A percentile compares a stretch with the other conserved stretches of the same genome.
Evolutionary conservation across 371 early-diverging fungal genomes (phyloP).

Genomic region (Mortierella sp.): DNA sequence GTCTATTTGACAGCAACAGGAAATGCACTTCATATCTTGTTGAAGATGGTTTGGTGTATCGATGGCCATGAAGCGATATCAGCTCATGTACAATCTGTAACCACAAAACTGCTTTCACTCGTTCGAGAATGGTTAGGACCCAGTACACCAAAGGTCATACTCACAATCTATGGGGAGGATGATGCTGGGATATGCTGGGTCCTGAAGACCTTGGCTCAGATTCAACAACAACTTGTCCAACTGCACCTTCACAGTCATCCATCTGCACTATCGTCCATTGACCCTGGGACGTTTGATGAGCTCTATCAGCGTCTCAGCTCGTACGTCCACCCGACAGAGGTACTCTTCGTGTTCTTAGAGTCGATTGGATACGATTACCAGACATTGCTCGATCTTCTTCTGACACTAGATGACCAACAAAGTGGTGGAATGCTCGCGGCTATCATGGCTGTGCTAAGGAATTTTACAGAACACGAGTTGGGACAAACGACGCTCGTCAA

Average conservation of each 20-base stretch:
- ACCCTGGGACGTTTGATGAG: background rate
- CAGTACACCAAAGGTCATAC: background rate
- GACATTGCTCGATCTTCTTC: constrained; percentile 36
- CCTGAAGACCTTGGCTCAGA: constrained; percentile 17
- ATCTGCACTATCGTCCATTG: background rate
- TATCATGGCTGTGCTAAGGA: constrained; percentile 25
- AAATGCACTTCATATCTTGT: constrained; percentile 12
- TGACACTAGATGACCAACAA: constrained; percentile 29
- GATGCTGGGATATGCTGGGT: constrained; percentile 42
- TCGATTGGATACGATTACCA: constrained; percentile 41
- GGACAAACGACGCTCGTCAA: constrained; percentile 8
- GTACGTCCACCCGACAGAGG: constrained; percentile 28
- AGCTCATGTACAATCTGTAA: background rate
- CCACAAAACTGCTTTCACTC: background rate
- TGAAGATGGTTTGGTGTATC: background rate
- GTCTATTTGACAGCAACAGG: constrained; percentile 13
- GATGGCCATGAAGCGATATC: background rate
- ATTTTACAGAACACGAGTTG: constrained; percentile 16
- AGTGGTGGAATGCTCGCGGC: constrained; percentile 39
- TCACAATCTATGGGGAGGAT: constrained; percentile 40
- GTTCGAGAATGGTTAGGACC: constrained; percentile 24
- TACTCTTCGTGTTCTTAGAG: constrained; percentile 23
- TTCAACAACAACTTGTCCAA: constrained; percentile 15
- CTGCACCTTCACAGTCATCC: background rate
- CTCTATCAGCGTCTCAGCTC: constrained; percentile 9